Evolutionary conservation across 805 yeast genomes (phyloP), one percentile per base, ranked within the genome.

Genomic region (Metschnikowia dekortorum): DNA sequence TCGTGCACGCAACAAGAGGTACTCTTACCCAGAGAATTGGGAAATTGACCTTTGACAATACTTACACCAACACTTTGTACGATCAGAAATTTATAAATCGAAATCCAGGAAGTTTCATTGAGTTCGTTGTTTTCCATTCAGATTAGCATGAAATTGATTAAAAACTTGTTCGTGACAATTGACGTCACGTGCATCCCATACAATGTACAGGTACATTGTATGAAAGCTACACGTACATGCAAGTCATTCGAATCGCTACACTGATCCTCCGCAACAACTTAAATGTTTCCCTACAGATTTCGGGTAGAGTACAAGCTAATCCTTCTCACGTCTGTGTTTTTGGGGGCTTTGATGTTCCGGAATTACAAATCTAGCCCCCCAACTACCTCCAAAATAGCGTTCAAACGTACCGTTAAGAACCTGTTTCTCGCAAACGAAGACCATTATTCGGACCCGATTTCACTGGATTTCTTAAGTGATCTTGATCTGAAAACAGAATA

Each of bases 401-500:
- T 34, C 13, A 42, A 22, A 33, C 45, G 31, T 8, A 14, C 22
- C 7, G 31, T 32, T 5, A 42, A 34, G 36, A 34, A 33, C 8
- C 46, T 44, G 46, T 44, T 44, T 35, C 46, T 44, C 28, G 46
- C 39, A 28, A 28, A 44, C 31, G 46, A 44, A 16, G 35, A 44
- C 39, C 36, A 35, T 29, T n/a, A 11, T 1, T 30, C 29, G 11
- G 47, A 44, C 30, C 47, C 34, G 6, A 51, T 60, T 22, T 51
- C 58, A 10, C 47, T 50, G 14, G 55, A 53, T 9, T 60, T 60
- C 40, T 55, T 64, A 40, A 47, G 44, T 16, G 30, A 43, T 13
- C 36, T 65, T 56, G 67, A 66, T 29, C 53, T 49, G 34, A 31
- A 35, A 13, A 57, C 60, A 1, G 43, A 48, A 11, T 34, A 48